Evolutionary conservation across 2,329 filamentous ascomycete species (phyloP).

Genomic region (Fusarium hainanense): DNA sequence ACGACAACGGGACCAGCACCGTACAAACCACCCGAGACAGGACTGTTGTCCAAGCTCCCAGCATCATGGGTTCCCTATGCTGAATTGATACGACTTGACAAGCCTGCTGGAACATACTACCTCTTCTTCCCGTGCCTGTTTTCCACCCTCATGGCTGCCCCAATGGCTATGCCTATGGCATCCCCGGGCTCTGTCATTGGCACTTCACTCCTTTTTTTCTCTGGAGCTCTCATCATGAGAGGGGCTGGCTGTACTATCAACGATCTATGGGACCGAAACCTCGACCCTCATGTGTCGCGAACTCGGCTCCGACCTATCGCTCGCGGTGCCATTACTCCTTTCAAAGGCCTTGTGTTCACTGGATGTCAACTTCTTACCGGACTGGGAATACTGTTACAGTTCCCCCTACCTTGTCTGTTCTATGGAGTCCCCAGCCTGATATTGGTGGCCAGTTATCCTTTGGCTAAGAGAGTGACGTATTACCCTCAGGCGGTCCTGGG

Average conservation of each 20-base stretch:
- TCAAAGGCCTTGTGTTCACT: conserved; percentile 78
- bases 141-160: conserved; percentile 83
- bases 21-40: conserved; percentile 78
- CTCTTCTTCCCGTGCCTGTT: conserved; percentile 88
- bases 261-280: conserved; percentile 88
- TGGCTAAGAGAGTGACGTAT: conserved; percentile 87
- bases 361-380: conserved; percentile 79
- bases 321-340: conserved; percentile 78
- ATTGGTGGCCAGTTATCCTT: conserved; percentile 79
- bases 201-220: conserved; percentile 76
- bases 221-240: conserved; percentile 85
- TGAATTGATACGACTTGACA: conserved; percentile 83
- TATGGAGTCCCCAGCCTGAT: conserved; percentile 81
- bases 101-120: conserved; percentile 84
- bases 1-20: conserved; percentile 26
- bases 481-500: conserved; percentile 89
- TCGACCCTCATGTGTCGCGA: conserved; percentile 82
- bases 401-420: conserved; percentile 77
- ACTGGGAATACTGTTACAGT: conserved; percentile 78
- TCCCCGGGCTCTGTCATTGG: conserved; percentile 70
- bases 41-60: conserved; percentile 77
- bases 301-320: conserved; percentile 85
- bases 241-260: conserved; percentile 91
- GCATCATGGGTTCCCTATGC: conserved; percentile 80
- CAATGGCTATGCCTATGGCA: conserved; percentile 71